phyloP scores from a whole-genome alignment of 139 green algal genomes.

The Closterium sp. region DNA sequence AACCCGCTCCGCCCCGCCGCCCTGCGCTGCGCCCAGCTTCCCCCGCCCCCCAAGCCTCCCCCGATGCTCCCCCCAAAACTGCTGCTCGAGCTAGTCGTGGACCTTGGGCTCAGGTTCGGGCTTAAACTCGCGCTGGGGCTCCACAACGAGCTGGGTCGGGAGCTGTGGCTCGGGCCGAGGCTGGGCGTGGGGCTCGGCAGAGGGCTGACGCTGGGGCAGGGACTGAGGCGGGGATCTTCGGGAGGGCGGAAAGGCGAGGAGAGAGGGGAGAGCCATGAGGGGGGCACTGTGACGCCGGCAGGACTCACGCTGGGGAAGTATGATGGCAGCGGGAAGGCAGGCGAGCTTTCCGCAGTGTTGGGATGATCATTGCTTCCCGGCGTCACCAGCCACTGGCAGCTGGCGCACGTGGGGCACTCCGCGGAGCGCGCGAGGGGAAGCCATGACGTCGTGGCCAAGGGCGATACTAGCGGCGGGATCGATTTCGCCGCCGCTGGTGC shows the following conservation, averaged over 20 bases:
- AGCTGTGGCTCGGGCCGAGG: not conserved
- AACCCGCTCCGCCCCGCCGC: not conserved
- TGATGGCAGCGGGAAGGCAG: not conserved
- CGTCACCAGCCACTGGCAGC: not conserved
- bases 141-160: not conserved
- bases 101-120: not conserved
- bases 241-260: not conserved
- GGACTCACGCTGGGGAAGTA: not conserved
- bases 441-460: not conserved
- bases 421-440: not conserved
- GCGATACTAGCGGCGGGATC: too few relatives aligned
- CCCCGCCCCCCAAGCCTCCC: not conserved
- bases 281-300: too few relatives aligned
- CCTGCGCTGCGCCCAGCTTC: not conserved
- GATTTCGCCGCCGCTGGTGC: not conserved
- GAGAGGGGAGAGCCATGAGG: not conserved
- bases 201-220: not conserved
- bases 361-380: not conserved
- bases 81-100: not conserved
- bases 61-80: not conserved
- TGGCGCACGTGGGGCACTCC: not conserved
- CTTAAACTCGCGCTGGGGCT: not conserved
- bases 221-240: not conserved
- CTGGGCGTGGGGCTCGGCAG: not conserved
- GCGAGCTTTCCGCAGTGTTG: not conserved